A percentile compares a stretch with the other conserved stretches of the same genome.
phyloP scores from a whole-genome alignment of 495 filamentous ascomycete genomes.

The Xylaria cubensis region DNA sequence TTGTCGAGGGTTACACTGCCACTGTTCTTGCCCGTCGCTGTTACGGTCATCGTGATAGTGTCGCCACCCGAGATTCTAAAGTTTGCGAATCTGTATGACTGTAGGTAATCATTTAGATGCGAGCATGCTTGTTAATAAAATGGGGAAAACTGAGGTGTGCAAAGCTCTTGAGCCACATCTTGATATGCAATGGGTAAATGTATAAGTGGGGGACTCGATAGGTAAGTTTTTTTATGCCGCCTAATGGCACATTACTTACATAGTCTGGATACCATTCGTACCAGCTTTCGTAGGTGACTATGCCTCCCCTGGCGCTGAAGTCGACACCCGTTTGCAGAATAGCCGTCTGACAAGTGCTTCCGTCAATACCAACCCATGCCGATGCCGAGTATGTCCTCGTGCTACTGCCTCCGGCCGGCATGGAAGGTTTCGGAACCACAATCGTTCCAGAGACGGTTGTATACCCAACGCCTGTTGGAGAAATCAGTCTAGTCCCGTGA shows the following conservation, averaged over 20 bases:
- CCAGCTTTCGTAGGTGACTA: conserved; percentile 61
- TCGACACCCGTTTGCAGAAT: conserved; percentile 70
- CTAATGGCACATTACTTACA: conserved; percentile 7
- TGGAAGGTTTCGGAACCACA: conserved; percentile 59
- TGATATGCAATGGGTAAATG: background rate
- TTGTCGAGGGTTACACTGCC: conserved; percentile 66
- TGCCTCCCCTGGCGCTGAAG: conserved; percentile 51
- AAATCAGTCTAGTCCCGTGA: background rate
- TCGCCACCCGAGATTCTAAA: conserved; percentile 62
- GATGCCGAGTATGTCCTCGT: conserved; percentile 55
- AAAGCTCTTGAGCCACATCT: background rate
- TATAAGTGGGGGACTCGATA: background rate
- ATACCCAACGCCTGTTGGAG: conserved; percentile 48
- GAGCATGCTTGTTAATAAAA: background rate
- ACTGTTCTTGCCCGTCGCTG: conserved; percentile 51
- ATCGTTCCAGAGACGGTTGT: conserved; percentile 62
- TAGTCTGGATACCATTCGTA: conserved; percentile 69
- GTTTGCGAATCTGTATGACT: conserved; percentile 60
- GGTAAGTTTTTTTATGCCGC: background rate
- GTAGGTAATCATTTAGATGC: conserved; percentile 27
- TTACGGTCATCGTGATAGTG: conserved; percentile 60
- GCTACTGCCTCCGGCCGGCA: conserved; percentile 50
- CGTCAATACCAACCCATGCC: conserved; percentile 71
- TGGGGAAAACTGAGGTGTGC: background rate
- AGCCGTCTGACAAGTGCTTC: conserved; percentile 61